Evolutionary conservation across 2,329 filamentous ascomycete genomes (phyloP), one percentile per base, ranked within the genome.

Genomic region (Colletotrichum australisinense): DNA sequence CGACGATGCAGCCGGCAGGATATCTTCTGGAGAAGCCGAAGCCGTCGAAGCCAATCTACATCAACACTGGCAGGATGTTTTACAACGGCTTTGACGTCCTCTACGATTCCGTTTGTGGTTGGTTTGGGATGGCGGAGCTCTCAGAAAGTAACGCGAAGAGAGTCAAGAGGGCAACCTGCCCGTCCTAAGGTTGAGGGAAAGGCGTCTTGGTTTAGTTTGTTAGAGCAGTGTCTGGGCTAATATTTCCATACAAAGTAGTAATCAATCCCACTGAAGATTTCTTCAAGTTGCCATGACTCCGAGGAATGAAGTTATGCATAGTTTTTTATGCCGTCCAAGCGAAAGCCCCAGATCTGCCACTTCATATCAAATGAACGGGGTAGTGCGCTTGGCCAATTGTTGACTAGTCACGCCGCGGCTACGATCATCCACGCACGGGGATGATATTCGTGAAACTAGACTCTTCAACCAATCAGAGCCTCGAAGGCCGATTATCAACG

Each of bases 101-200:
- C 49, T 42, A 53, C 22, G 63, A 63, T 24, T 52, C 64, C 5
- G 35, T 30, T 6, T 72, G 69, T 22, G 63, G 63, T 3, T 72
- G 57, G 55, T 62, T 62, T n/a, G 55, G 35, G 0, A 4, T 65
- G 8, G 22, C 32, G 16, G 30, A 42, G 2, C 4, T 55, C 16
- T 16, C 5, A 4, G 22, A 30, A 1, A 42, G 2, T 12, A 30
- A 12, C 42, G 4, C 42, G 0, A 22, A 35, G 12, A 53, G 24
- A 0, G 55, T 5, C 26, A 57, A 28, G 30, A 53, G 49, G 24
- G 30, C 42, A 6, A 35, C n/a, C 6, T 35, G 12, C 12, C 28
- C 42, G 9, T 35, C 30, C 12, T 59, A 30, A 59, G 11, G 0
- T 3, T 5, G 4, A 35, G 30, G 8, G 2, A 19, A 0, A 22